Base-by-base conservation (phyloP, 345 rosid genomes). In the Salix viminalis region DNA sequence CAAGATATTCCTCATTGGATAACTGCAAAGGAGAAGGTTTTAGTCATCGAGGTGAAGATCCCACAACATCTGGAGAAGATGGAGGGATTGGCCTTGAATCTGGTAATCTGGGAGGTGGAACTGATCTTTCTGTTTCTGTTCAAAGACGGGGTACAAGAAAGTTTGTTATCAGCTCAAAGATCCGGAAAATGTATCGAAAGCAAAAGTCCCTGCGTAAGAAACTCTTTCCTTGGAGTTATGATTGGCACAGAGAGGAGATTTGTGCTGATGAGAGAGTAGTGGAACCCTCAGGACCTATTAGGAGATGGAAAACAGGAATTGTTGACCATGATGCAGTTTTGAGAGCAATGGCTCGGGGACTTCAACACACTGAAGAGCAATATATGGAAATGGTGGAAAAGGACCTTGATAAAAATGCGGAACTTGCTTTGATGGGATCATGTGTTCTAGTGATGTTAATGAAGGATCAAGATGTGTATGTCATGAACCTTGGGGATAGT, bases 401-500 rank as follows among this genome's bases (percentile, higher is more conserved):
- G 70, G 89, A 92, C 76, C 90, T 91, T 70, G 96, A 92, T 77
- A 87, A 77, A 87, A 87, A 91, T 82, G 93, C 98, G 4, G 97
- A 94, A 85, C 97, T 94, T 79, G 97, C 97, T 61, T 77, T 94
- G 74, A 94, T 94, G 98, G 98, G 98, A 71, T 94, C 98, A 10
- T 92, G 98, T 81, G 94, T 92, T 84, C 88, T 94, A 7, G 97
- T 89, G 77, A 92, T 94, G 98, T 84, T 94, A 78, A 94, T 94
- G 97, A 94, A 91, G 85, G 97, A 91, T 81, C 97, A 94, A 84
- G 97, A 94, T 83, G 98, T 94, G 73, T 94, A 94, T 76, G 92
- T 94, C 79, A 90, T 94, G 98, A 94, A 92, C 77, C 94, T 94
- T 81, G 98, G 98, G 62, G 98, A 94, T 83, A 92, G 97, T 80